These are phyloP conservation scores for Raphanus hybrid DNA, from an alignment of 441 rosid species.

Conservation along the genomic window DNA sequence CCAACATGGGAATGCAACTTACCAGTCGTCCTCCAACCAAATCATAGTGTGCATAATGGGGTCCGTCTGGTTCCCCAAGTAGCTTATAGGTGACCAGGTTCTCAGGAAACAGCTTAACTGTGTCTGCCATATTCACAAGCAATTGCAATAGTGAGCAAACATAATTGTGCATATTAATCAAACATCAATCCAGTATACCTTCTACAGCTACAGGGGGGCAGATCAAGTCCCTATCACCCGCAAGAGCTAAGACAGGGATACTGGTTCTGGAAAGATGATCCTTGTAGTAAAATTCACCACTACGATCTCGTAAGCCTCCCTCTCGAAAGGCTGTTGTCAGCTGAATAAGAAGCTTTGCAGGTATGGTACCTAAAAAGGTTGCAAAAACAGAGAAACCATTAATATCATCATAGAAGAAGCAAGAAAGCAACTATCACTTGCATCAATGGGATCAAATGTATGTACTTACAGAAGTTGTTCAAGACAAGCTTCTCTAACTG, in stretches of 20 bases:
- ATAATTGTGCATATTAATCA: too few species aligned
- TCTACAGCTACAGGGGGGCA: conserved; percentile 94
- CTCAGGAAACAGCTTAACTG: conserved; percentile 59
- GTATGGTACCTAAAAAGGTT: conserved; percentile 72
- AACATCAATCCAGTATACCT: conserved; percentile 48
- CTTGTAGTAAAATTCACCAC: conserved; percentile 75
- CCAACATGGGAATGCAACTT: conserved; percentile 13
- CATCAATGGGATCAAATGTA: conserved; percentile 9
- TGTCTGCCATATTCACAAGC: too few species aligned
- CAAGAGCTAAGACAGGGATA: conserved; percentile 81
- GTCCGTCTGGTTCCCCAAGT: conserved; percentile 75
- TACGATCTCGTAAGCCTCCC: conserved; percentile 80
- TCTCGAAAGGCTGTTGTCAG: conserved; percentile 88
- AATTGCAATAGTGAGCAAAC: too few species aligned
- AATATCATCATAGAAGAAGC: too few species aligned
- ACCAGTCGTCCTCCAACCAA: conserved; percentile 52
- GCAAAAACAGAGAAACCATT: conserved; percentile 22
- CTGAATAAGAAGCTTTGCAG: conserved; percentile 89
- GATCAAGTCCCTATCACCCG: conserved; percentile 87
- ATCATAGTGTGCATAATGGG: conserved; percentile 47
- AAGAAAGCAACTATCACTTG: too few species aligned
- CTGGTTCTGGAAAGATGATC: conserved; percentile 56
- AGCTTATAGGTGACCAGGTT: conserved; percentile 73
- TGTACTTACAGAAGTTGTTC: conserved; percentile 90
- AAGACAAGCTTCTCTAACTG: conserved; percentile 84